A percentile compares a stretch with the other conserved stretches of the same genome.
Conservation (phyloP, 2,329 filamentous ascomycete species). For the Pestalotiopsis sp. region DNA sequence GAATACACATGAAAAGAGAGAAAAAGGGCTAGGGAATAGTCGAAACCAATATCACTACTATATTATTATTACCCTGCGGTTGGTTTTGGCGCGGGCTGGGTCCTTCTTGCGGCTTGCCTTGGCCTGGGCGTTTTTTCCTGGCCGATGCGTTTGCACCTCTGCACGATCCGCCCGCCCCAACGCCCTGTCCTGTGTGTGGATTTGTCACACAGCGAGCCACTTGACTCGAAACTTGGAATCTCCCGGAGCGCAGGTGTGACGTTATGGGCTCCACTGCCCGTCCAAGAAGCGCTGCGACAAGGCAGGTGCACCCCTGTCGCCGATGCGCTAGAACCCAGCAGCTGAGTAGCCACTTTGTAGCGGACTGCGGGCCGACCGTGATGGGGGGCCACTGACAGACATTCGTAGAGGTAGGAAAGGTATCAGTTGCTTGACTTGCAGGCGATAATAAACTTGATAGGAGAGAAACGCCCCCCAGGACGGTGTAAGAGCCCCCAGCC, state of each 20-base stretch:
- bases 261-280: not conserved
- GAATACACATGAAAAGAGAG: not conserved
- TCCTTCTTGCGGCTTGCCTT: not conserved
- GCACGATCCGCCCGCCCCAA: not conserved
- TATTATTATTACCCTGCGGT: not conserved
- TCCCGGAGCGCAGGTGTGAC: constrained; percentile 2
- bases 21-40: not conserved
- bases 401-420: not conserved
- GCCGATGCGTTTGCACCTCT: not conserved
- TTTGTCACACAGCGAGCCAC: not conserved
- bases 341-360: not conserved
- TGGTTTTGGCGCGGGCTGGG: too few relatives aligned
- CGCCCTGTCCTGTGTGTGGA: not conserved
- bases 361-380: not conserved
- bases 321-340: not conserved
- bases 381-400: not conserved
- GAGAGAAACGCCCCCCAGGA: not conserved
- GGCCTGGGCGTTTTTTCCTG: not conserved
- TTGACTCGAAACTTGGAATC: constrained; percentile 12
- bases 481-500: too few relatives aligned
- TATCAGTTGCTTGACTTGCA: not conserved
- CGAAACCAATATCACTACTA: not conserved
- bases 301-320: not conserved
- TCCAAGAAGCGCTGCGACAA: not conserved
- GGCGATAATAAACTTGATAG: not conserved